Conservation (phyloP, 441 rosid species). For the Mallotus repandus region DNA sequence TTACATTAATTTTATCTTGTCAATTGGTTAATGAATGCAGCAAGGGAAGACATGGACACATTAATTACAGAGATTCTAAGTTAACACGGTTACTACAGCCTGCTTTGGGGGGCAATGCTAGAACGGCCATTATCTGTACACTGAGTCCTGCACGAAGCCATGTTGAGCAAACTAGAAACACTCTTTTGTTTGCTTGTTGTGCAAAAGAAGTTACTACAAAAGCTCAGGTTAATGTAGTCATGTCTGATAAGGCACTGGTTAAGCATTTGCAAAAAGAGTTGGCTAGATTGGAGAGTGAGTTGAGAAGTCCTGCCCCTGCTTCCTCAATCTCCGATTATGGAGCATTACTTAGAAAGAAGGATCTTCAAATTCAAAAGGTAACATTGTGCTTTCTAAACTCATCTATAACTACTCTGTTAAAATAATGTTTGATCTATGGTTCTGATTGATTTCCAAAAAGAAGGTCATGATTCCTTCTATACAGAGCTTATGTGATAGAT, state of each 20-base stretch:
- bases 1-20: conserved; percentile 3
- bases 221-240: conserved; percentile 93
- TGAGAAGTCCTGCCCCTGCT: conserved; percentile 62
- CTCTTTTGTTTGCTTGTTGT: conserved; percentile 94
- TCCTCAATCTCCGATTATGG: conserved; percentile 54
- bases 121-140: conserved; percentile 92
- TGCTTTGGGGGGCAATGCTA: conserved; percentile 88
- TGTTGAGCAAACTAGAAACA: conserved; percentile 94
- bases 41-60: conserved; percentile 87
- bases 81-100: conserved; percentile 88
- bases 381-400: conserved; percentile 20
- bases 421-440: neutral
- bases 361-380: conserved; percentile 88
- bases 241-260: conserved; percentile 96
- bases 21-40: conserved; percentile 41
- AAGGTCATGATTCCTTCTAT: neutral
- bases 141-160: conserved; percentile 89
- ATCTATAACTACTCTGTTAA: conserved; percentile 10
- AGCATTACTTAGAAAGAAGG: conserved; percentile 68
- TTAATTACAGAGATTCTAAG: conserved; percentile 93
- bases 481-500: neutral
- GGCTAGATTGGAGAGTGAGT: conserved; percentile 88
- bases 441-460: neutral
- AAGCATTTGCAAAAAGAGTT: conserved; percentile 92
- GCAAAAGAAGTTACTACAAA: conserved; percentile 97